Evolutionary conservation across 768 basidiomycete species (phyloP), one percentile per base, ranked within the genome.

Genomic region (Auricularia sp.): DNA sequence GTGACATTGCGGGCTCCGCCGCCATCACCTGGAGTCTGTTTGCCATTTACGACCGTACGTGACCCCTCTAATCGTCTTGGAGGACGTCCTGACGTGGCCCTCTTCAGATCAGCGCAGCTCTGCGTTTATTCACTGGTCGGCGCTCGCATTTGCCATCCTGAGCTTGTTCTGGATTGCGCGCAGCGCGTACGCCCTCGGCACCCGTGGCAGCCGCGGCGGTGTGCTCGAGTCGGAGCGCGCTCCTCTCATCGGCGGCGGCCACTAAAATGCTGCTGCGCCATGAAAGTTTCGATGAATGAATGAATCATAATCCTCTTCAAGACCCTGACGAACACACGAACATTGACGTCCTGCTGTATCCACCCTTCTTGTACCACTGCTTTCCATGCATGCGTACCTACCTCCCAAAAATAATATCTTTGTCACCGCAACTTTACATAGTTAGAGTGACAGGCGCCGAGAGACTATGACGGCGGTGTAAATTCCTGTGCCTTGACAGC

Each of bases 51-150:
- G 68, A 68, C 68, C 70, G 66, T 63, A 56, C 21, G 70, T 65
- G 54, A 34, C 3, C 16, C 54, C 21, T 4, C 10, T 10, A 5
- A n/a, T 61, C 1, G n/a, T 37, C 6, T 24, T 18, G 44, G 66
- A 10, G 24, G 24, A 59, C 33, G 21, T 21, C 62, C 62, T 34
- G 33, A 66, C 45, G 65, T 67, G 58, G 16, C 35, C 44, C 18
- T 42, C 29, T 29, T 3, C 75, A 76, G 70, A 75, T 70, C 59
- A 73, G 64, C 65, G 64, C 62, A 67, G 68, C 61, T 71, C 73
- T 66, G 73, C 72, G 61, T 77, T 79, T 71, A 78, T 81, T 68
- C 77, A 78, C 70, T 80, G 77, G 76, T 74, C 72, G 14, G 77
- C 77, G 1, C 73, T 80, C 42, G 79, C 70, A 13, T 74, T 73